Evolutionary conservation across 148 eudicot genomes (phyloP).

Genomic region (Vaccinium corymbosum): DNA sequence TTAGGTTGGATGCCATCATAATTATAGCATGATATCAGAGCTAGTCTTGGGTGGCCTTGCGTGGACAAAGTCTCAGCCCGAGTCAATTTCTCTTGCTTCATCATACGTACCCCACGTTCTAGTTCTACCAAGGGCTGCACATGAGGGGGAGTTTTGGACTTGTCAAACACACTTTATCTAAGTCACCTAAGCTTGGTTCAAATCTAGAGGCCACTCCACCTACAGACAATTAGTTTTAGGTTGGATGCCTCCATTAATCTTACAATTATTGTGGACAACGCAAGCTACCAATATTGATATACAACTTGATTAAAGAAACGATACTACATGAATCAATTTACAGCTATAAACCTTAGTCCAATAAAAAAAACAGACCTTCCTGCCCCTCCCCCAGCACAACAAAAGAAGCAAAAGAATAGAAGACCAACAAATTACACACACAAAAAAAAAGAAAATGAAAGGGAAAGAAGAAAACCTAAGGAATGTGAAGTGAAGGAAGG

Average conservation of each 20-base stretch:
- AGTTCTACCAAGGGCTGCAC: neutral
- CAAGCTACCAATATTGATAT: neutral
- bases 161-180: too few species aligned
- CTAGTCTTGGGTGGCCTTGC: neutral
- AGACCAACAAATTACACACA: neutral
- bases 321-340: neutral
- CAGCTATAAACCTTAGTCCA: neutral
- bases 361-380: neutral
- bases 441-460: neutral
- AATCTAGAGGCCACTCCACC: neutral
- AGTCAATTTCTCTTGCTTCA: neutral
- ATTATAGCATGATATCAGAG: neutral
- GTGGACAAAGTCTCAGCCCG: neutral
- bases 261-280: neutral
- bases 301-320: neutral
- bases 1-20: too few species aligned
- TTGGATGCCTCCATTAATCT: neutral
- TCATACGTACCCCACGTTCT: neutral
- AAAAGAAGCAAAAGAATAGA: neutral
- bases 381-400: neutral
- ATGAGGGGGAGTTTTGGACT: neutral
- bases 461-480: neutral
- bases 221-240: neutral
- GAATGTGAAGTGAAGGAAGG: constrained; percentile 7
- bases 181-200: too few species aligned